Base-by-base conservation (phyloP, 2,329 filamentous ascomycete genomes). In the Aspergillus costaricaensis region DNA sequence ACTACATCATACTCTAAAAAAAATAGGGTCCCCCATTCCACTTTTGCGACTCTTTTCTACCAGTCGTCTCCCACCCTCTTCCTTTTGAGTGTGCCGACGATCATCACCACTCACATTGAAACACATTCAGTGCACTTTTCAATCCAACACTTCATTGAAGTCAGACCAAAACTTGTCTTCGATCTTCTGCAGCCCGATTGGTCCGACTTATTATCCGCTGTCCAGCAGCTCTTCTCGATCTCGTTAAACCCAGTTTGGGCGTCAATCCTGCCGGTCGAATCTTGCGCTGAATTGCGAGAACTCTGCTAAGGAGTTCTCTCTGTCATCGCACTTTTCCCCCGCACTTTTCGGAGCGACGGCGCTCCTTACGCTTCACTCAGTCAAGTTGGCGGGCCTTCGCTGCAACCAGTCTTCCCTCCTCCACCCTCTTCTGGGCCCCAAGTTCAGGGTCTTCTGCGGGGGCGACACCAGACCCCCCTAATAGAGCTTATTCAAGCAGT, bases 381-480 rank as follows among this genome's bases (percentile, higher is more conserved):
- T 87, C 92, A 96, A 96, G 87, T 96, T 96, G 92, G 92, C 91
- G 91, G 90, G 90, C 85, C 83, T 88, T 87, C 86, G 85, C 80
- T 83, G 84, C 80, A 79, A 84, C 80, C 81, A 85, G 81, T 86
- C 90, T 79, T 89, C 88, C 79, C 89, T 89, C 82, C 84, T 89
- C 77, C 89, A 89, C 84, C 93, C 92, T 86, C 91, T 96, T 83
- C 89, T 94, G 79, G 92, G 92, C 85, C 94, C 92, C 81, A 88
- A 88, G 78, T 88, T 88, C 85, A 91, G 92, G 92, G 92, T 96
- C 88, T 94, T 94, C 80, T 88, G 88, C 85, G 93, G 94, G 90
- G 91, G 92, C 83, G 91, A 95, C 85, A 95, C 92, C 84, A 94
- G 96, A 82, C 94, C 95, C 78, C 94, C 94, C 85, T 98, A 98